These are phyloP conservation scores for Puccinia triticina DNA, from an alignment of 1,284 basidiomycete genomes.

Conservation along the genomic window DNA sequence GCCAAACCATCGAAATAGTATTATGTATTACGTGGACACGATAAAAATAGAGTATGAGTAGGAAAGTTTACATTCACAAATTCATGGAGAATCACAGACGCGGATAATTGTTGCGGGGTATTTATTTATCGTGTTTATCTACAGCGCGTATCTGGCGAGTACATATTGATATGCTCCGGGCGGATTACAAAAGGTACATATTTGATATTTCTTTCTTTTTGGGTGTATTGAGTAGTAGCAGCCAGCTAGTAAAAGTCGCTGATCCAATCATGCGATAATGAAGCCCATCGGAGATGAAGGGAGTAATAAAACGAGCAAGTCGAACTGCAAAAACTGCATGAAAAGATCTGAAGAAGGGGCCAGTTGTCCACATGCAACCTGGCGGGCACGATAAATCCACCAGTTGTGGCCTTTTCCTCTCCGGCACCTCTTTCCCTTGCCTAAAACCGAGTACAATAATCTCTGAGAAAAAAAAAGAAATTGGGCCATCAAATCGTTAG, in stretches of 20 bases:
- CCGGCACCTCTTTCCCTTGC: background rate
- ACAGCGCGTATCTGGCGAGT: too few relatives aligned
- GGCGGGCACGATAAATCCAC: background rate
- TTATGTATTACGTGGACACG: too few relatives aligned
- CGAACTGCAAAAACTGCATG: too few relatives aligned
- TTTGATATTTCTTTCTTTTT: too few relatives aligned
- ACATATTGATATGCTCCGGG: too few relatives aligned
- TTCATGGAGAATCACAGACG: too few relatives aligned
- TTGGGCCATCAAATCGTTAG: background rate
- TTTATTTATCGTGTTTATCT: too few relatives aligned
- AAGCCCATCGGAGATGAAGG: background rate
- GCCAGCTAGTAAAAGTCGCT: background rate
- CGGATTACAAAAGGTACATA: too few relatives aligned
- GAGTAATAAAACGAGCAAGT: background rate
- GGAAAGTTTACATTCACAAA: too few relatives aligned
- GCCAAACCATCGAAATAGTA: too few relatives aligned
- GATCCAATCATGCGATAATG: background rate
- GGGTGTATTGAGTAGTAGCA: background rate
- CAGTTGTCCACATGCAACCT: background rate
- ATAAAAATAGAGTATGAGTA: too few relatives aligned
- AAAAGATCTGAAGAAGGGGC: background rate
- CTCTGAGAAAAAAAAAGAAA: background rate
- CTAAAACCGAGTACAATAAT: constrained; percentile 47
- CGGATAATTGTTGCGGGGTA: too few relatives aligned
- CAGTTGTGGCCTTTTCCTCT: background rate